Evolutionary conservation across 2,329 filamentous ascomycete species (phyloP).

Genomic region (Aspergillus amoenus): DNA sequence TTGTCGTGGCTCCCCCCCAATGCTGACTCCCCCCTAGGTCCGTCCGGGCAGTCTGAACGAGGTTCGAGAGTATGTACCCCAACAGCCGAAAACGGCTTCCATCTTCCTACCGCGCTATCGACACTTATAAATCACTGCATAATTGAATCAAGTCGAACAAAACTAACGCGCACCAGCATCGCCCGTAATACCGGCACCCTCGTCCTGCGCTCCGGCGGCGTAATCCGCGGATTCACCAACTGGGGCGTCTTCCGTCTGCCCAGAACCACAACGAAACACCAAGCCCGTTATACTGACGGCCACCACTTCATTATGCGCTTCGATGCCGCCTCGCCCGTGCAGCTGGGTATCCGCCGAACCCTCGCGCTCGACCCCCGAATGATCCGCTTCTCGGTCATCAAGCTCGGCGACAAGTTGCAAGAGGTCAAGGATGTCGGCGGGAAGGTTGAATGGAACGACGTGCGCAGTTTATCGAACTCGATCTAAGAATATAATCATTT

Average conservation of each 20-base stretch:
- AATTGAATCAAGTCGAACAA: neutral
- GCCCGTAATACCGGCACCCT: constrained; percentile 79
- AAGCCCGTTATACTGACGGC: constrained; percentile 77
- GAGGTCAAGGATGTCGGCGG: constrained; percentile 60
- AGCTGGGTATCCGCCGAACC: constrained; percentile 72
- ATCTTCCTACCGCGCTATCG: neutral
- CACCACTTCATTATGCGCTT: constrained; percentile 99
- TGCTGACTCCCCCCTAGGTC: constrained; percentile 61
- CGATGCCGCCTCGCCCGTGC: constrained; percentile 72
- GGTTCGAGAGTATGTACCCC: constrained; percentile 80
- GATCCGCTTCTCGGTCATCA: constrained; percentile 83
- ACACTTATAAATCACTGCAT: neutral
- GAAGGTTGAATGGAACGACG: constrained; percentile 53
- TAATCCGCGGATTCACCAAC: constrained; percentile 88
- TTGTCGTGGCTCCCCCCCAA: neutral
- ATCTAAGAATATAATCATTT: constrained; percentile 17
- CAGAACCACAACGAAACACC: constrained; percentile 73
- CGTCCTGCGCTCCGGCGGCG: constrained; percentile 79
- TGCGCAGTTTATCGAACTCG: constrained; percentile 27
- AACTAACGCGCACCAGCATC: constrained; percentile 60
- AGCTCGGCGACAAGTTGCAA: constrained; percentile 69
- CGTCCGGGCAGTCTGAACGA: constrained; percentile 85
- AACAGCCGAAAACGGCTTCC: neutral
- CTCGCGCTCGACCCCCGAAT: constrained; percentile 85
- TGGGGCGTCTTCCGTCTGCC: constrained; percentile 93